Conservation (phyloP, 1,284 basidiomycete genomes). For the Ustilago cynodontis region DNA sequence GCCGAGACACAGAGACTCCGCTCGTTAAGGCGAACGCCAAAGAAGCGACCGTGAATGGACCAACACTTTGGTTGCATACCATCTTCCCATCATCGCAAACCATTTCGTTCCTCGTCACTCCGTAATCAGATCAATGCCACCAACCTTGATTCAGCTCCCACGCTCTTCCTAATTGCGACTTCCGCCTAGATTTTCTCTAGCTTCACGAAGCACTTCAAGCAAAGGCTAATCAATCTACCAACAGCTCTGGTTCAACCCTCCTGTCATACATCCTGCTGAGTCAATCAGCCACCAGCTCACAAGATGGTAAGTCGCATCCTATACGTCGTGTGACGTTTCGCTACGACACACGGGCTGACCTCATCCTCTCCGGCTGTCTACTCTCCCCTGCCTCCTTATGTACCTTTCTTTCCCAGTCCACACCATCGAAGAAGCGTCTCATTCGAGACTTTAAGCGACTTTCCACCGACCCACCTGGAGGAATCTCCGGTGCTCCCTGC, state of each 20-base stretch:
- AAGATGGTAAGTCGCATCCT: conserved; percentile 19
- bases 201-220: neutral
- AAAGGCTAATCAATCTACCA: neutral
- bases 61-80: conserved; percentile 13
- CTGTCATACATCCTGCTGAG: neutral
- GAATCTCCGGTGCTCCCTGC: conserved; percentile 95
- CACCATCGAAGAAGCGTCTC: conserved; percentile 67
- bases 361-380: neutral
- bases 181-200: too few species aligned
- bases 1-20: conserved; percentile 14
- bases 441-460: conserved; percentile 83
- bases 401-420: conserved; percentile 49
- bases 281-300: neutral
- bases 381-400: neutral
- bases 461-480: conserved; percentile 91
- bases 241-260: neutral
- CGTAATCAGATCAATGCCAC: neutral
- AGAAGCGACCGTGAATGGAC: conserved; percentile 18
- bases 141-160: neutral
- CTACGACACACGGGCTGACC: neutral
- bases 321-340: neutral
- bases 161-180: too few species aligned
- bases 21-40: neutral
- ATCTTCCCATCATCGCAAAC: neutral
- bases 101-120: conserved; percentile 4